A percentile compares a stretch with the other conserved stretches of the same genome.
Conservation (phyloP, 495 filamentous ascomycete genomes). For the Talaromyces ruber region DNA sequence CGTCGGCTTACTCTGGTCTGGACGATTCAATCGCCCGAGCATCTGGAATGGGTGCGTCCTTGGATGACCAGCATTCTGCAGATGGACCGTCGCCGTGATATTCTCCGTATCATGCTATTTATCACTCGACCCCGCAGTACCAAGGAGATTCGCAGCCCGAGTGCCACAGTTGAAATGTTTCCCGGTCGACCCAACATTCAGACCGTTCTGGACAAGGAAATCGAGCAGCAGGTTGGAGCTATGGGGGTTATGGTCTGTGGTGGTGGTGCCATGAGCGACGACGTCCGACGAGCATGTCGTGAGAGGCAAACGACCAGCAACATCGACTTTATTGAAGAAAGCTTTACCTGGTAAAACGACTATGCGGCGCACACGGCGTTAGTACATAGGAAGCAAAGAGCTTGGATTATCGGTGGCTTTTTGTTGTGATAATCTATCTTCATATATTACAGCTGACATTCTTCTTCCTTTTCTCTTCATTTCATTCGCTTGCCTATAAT, state of each 20-base stretch:
- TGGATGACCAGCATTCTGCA: slow-evolving; percentile 86
- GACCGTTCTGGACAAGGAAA: slow-evolving; percentile 66
- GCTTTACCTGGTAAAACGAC: slow-evolving; percentile 67
- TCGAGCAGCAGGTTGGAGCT: slow-evolving; percentile 67
- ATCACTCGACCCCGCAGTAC: slow-evolving; percentile 72
- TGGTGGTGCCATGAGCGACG: slow-evolving; percentile 73
- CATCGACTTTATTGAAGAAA: slow-evolving; percentile 81
- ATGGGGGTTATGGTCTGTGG: slow-evolving; percentile 91
- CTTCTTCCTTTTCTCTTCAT: background rate
- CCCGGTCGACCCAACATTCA: slow-evolving; percentile 75
- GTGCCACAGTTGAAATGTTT: slow-evolving; percentile 73
- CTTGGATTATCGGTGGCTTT: background rate
- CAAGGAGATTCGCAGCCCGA: slow-evolving; percentile 62
- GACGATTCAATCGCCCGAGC: slow-evolving; percentile 80
- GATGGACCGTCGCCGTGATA: slow-evolving; percentile 66
- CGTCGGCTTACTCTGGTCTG: slow-evolving; percentile 77
- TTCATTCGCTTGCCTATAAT: background rate
- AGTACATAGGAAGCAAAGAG: background rate
- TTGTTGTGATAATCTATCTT: background rate
- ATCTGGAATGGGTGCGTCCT: slow-evolving; percentile 85
- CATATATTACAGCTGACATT: background rate
- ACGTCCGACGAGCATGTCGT: slow-evolving; percentile 68
- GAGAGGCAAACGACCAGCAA: slow-evolving; percentile 52
- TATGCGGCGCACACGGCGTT: background rate
- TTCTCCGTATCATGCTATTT: slow-evolving; percentile 79